Evolutionary conservation across 768 basidiomycete species (phyloP).

Genomic region (Suillus bovinus): DNA sequence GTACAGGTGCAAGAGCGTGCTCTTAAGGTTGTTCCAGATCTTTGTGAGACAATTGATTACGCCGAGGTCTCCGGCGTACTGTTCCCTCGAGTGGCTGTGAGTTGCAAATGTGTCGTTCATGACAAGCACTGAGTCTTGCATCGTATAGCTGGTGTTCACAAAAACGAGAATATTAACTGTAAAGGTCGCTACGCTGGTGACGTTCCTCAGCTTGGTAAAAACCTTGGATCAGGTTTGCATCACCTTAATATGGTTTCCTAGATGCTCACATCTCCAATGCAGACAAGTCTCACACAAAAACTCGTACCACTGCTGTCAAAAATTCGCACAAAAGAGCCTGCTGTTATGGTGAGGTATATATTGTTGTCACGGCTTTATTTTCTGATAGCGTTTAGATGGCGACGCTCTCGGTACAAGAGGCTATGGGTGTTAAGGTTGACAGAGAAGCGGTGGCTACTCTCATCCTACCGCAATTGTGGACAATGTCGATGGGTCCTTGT

Average conservation of each 20-base stretch:
- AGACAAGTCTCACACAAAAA: conserved; percentile 91
- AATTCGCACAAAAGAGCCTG: conserved; percentile 94
- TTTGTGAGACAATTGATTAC: conserved; percentile 95
- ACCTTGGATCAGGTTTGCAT: conserved; percentile 83
- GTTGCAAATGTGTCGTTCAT: conserved; percentile 27
- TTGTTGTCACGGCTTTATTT: neutral
- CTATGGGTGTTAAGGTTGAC: conserved; percentile 94
- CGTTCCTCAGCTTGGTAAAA: conserved; percentile 85
- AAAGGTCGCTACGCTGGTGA: conserved; percentile 85
- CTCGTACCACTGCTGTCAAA: conserved; percentile 92
- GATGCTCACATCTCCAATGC: conserved; percentile 7
- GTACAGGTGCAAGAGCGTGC: conserved; percentile 90
- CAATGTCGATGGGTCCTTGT: conserved; percentile 97
- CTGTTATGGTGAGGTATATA: conserved; percentile 69
- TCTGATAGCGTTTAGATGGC: conserved; percentile 59
- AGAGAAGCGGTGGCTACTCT: conserved; percentile 89
- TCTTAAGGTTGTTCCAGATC: conserved; percentile 74
- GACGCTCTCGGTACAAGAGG: conserved; percentile 87
- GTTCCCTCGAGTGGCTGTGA: conserved; percentile 90
- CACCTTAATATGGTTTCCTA: neutral
- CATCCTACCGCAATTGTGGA: conserved; percentile 91
- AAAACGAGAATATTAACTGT: conserved; percentile 88
- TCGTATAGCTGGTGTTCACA: conserved; percentile 80
- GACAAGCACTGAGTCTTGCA: conserved; percentile 12
- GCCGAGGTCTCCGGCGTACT: conserved; percentile 89